Percentiles rank a stretch among this genome's conserved stretches.
phyloP scores from a whole-genome alignment of 2,329 filamentous ascomycete genomes.

The Calonectria pteridis region DNA sequence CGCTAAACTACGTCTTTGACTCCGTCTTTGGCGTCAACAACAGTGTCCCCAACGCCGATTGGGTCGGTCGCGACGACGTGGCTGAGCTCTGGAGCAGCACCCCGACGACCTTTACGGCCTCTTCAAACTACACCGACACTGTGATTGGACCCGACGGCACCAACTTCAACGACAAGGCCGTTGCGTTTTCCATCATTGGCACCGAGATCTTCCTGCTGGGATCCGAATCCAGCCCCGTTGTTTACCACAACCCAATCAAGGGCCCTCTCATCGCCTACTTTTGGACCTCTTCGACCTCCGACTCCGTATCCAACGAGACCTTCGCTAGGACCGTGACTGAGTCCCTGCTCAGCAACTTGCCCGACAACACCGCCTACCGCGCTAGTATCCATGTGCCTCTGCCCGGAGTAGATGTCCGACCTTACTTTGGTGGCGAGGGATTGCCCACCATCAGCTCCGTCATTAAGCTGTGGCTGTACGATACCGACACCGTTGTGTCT shows the following conservation, averaged over 20 bases:
- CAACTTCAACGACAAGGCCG: conserved; percentile 12
- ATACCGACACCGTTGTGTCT: not conserved
- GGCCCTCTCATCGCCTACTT: not conserved
- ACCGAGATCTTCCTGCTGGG: not conserved
- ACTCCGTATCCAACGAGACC: conserved; percentile 1
- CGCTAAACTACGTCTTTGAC: conserved; percentile 6
- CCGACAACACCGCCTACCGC: not conserved
- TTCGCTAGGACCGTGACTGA: not conserved
- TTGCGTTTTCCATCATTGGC: conserved; percentile 10
- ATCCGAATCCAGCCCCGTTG: not conserved
- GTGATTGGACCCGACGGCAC: conserved; percentile 7
- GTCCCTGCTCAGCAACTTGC: not conserved
- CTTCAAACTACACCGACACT: conserved; percentile 9
- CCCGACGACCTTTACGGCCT: not conserved
- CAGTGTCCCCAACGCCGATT: conserved; percentile 7
- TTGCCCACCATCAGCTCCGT: conserved; percentile 14
- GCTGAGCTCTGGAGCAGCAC: conserved; percentile 14
- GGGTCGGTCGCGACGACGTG: conserved; percentile 14
- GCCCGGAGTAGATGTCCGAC: not conserved
- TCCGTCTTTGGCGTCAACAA: conserved; percentile 13
- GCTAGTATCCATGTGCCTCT: conserved; percentile 10
- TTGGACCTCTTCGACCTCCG: not conserved
- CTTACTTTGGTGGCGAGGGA: conserved; percentile 11
- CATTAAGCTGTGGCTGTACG: conserved; percentile 12
- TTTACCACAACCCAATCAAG: not conserved